These are phyloP conservation scores for Colletotrichum camelliae DNA, from an alignment of 2,329 filamentous ascomycete genomes.

Conservation along the genomic window DNA sequence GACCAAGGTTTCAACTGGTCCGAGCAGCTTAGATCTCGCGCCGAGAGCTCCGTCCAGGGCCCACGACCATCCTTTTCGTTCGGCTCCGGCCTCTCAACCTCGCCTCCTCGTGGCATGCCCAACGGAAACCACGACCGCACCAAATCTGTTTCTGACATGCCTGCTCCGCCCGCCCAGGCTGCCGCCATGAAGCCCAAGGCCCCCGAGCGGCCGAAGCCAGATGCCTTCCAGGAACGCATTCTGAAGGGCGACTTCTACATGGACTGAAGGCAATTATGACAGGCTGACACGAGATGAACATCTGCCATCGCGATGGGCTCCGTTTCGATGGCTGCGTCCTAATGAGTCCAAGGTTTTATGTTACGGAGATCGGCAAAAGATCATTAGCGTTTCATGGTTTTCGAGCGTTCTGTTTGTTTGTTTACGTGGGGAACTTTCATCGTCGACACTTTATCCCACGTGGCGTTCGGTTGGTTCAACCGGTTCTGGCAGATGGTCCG, in stretches of 20 bases:
- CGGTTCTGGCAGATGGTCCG: neutral
- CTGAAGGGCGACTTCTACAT: constrained; percentile 98
- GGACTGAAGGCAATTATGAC: constrained; percentile 66
- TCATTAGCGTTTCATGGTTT: constrained; percentile 5
- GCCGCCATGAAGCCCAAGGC: constrained; percentile 51
- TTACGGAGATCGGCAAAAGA: constrained; percentile 5
- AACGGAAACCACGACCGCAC: constrained; percentile 63
- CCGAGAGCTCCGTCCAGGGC: constrained; percentile 76
- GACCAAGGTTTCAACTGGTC: constrained; percentile 95
- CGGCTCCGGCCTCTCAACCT: constrained; percentile 46
- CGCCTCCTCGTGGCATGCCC: constrained; percentile 45
- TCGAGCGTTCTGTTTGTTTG: neutral
- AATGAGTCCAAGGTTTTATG: neutral
- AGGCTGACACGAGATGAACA: neutral
- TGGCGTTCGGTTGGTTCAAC: constrained; percentile 7
- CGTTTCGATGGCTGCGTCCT: neutral
- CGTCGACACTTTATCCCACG: constrained; percentile 4
- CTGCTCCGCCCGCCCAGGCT: constrained; percentile 58
- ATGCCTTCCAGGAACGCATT: constrained; percentile 96
- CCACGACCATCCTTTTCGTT: constrained; percentile 65
- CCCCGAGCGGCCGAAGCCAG: constrained; percentile 72
- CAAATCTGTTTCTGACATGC: constrained; percentile 73
- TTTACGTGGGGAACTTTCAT: neutral
- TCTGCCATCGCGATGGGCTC: neutral
- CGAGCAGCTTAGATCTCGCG: constrained; percentile 90